These are phyloP conservation scores for Delitschia confertaspora DNA, from an alignment of 495 filamentous ascomycete species.

Conservation along the genomic window DNA sequence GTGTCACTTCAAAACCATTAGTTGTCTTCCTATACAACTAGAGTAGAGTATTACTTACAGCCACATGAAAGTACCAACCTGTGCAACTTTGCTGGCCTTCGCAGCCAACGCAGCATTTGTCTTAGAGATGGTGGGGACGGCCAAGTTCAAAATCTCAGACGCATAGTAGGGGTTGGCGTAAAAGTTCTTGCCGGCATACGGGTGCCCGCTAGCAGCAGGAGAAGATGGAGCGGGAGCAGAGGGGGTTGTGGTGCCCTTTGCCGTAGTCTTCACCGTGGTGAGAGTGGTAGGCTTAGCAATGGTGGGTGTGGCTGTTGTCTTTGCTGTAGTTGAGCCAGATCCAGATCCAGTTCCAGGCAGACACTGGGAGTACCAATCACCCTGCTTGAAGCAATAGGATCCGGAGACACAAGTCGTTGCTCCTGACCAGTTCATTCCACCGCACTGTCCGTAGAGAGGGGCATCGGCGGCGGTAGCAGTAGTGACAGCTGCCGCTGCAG, in stretches of 20 bases:
- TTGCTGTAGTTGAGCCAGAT: not conserved
- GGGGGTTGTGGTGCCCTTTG: not conserved
- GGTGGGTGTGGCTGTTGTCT: not conserved
- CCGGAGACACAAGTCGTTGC: constrained; percentile 1
- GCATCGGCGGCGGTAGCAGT: not conserved
- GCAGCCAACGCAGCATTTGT: constrained; percentile 32
- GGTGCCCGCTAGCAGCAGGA: constrained; percentile 40
- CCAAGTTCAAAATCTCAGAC: constrained; percentile 42
- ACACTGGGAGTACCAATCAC: constrained; percentile 7
- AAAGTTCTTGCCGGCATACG: constrained; percentile 44
- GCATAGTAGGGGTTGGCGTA: constrained; percentile 51
- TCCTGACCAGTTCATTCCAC: constrained; percentile 2
- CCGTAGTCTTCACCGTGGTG: not conserved
- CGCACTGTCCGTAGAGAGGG: constrained; percentile 1
- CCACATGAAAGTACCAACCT: constrained; percentile 62
- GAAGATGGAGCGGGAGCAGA: not conserved
- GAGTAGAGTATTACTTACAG: constrained; percentile 41
- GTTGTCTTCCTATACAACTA: not conserved
- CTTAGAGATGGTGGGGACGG: constrained; percentile 23
- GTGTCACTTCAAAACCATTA: constrained; percentile 1
- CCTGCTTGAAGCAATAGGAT: not conserved
- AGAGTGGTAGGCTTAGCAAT: not conserved
- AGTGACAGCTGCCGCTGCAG: not conserved
- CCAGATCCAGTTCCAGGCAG: not conserved
- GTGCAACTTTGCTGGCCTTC: constrained; percentile 45